Evolutionary conservation across 192 early-diverging fungal genomes (phyloP), one percentile per base, ranked within the genome.

Genomic region (Backusella mclennaniae): DNA sequence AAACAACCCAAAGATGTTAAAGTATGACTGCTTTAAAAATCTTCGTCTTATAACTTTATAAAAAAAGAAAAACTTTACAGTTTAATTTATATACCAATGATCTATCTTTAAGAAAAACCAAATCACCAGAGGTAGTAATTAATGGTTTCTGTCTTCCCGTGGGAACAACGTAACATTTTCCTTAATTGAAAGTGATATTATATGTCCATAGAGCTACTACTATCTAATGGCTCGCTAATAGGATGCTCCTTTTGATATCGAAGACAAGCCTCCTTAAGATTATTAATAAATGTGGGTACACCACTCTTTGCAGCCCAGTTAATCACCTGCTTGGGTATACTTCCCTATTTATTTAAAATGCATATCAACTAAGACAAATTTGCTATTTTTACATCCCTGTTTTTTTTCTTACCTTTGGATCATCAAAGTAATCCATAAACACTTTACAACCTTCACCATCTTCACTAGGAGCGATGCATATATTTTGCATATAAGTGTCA

Each of bases 381-480:
- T 29, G 3, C 23, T 63, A 29, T 12, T 63, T 3, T 23, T 26
- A 29, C 23, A 63, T 14, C 12, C 23, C 23, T 12, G 6, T 8
- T 33, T 11, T 29, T 11, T 14, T 26, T 26, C 42, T 80, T 84
- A 86, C 85, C 82, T 86, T 82, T 66, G 87, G 87, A 38, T 88
- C 82, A 75, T 88, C 87, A 80, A 85, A 86, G 66, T 88, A 88
- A 56, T 82, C 82, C 73, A 88, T 77, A 59, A 80, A 77, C 15
- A 88, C 87, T 33, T 80, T 71, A 46, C 85, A 83, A n/a, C 87
- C 87, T 35, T 79, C 78, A 67, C 73, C 80, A 26, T 82, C 80
- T 35, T 85, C 79, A 17, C 72, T 29, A 29, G 56, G 77, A 4
- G 86, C 77, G 71, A 87, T 83, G 44, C 83, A 83, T 21, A 87